Evolutionary conservation across 2,329 filamentous ascomycete species (phyloP).

Genomic region (Biscogniauxia mediterranea): DNA sequence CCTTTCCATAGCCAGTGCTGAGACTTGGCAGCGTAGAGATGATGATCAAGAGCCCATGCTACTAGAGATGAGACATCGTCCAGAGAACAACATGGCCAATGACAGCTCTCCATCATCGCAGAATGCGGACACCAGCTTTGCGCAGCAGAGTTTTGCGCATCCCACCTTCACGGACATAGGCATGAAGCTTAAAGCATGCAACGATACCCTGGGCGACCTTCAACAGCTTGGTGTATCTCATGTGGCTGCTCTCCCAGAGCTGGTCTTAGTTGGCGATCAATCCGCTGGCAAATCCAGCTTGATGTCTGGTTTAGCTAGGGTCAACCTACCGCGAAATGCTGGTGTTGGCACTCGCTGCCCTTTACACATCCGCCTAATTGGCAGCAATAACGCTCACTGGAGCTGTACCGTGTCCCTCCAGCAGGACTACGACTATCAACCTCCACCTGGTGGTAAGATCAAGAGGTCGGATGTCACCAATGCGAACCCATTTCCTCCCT

Average conservation of each 20-base stretch:
- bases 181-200: slow-evolving; percentile 61
- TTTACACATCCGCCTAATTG: slow-evolving; percentile 71
- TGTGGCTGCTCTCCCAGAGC: slow-evolving; percentile 69
- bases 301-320: slow-evolving; percentile 50
- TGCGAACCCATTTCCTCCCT: slow-evolving; percentile 61
- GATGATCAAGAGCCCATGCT: slow-evolving; percentile 28
- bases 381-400: slow-evolving; percentile 57
- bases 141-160: slow-evolving; percentile 34
- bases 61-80: slow-evolving; percentile 23
- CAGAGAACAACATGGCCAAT: slow-evolving; percentile 4
- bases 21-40: slow-evolving; percentile 16
- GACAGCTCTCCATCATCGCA: slow-evolving; percentile 23
- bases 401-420: slow-evolving; percentile 66
- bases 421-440: slow-evolving; percentile 59
- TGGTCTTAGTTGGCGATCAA: slow-evolving; percentile 83
- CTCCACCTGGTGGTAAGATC: slow-evolving; percentile 38
- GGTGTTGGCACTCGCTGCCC: slow-evolving; percentile 72
- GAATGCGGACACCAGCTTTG: slow-evolving; percentile 27
- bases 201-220: slow-evolving; percentile 65
- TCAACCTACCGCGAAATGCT: slow-evolving; percentile 55
- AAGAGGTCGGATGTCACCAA: slow-evolving; percentile 47
- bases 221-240: slow-evolving; percentile 72
- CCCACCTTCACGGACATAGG: slow-evolving; percentile 54
- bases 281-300: slow-evolving; percentile 74
- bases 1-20: slow-evolving; percentile 23